These are phyloP conservation scores for Candida tropicalis DNA, from an alignment of 1,139 yeast species.

Conservation along the genomic window DNA sequence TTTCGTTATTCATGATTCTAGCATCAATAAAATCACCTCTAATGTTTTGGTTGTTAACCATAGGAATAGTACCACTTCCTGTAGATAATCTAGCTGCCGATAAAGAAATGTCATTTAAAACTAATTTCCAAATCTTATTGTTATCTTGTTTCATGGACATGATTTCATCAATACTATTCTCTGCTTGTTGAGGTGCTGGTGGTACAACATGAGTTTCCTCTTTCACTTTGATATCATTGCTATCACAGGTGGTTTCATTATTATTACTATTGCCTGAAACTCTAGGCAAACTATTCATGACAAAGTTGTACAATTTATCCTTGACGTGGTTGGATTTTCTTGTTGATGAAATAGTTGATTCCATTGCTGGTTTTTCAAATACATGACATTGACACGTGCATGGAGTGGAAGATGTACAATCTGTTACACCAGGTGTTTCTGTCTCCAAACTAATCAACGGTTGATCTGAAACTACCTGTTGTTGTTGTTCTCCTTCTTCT, in stretches of 20 bases:
- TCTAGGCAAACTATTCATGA: slow-evolving; percentile 9
- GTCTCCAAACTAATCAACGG: slow-evolving; percentile 1
- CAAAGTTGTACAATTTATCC: slow-evolving; percentile 12
- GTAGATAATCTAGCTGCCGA: slow-evolving; percentile 55
- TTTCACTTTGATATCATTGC: slow-evolving; percentile 6
- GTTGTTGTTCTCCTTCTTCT: background rate
- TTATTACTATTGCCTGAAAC: too few relatives aligned
- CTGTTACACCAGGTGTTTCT: background rate
- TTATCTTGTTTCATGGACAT: slow-evolving; percentile 2
- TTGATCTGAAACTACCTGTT: background rate
- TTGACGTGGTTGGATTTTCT: slow-evolving; percentile 8
- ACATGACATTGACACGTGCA: slow-evolving; percentile 13
- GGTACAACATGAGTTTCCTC: slow-evolving; percentile 8
- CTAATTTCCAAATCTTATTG: slow-evolving; percentile 37
- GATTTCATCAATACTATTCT: slow-evolving; percentile 4
- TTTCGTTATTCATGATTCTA: slow-evolving; percentile 12
- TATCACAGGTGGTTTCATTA: slow-evolving; percentile 9
- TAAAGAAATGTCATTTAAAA: slow-evolving; percentile 49
- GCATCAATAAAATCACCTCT: slow-evolving; percentile 20
- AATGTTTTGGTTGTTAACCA: slow-evolving; percentile 13
- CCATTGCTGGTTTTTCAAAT: slow-evolving; percentile 2
- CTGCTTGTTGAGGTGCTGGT: slow-evolving; percentile 2
- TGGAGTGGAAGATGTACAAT: slow-evolving; percentile 3
- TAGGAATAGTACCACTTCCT: slow-evolving; percentile 32
- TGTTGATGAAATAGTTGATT: slow-evolving; percentile 2